phyloP scores from a whole-genome alignment of 176 grass and related monocot species.

The Cenchrus fungigraminus region DNA sequence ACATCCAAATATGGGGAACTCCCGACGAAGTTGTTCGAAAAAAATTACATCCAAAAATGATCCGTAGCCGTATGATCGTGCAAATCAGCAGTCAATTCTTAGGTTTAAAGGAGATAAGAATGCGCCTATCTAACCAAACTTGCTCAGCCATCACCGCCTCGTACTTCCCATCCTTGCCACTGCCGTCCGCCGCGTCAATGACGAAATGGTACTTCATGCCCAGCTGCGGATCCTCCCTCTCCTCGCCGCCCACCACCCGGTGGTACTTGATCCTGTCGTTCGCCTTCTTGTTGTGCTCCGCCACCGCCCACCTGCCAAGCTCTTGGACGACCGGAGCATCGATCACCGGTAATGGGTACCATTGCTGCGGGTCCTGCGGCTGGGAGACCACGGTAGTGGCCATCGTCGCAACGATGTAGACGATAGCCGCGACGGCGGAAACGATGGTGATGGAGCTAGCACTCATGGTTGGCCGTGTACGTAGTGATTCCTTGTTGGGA shows the following conservation, averaged over 20 bases:
- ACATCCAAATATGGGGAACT: too few relatives aligned
- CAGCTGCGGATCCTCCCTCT: conserved; percentile 11
- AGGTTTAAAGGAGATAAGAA: neutral
- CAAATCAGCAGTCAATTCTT: neutral
- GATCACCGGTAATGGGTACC: conserved; percentile 1
- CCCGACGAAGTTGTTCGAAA: too few relatives aligned
- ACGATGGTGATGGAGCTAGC: neutral
- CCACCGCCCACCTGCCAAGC: conserved; percentile 43
- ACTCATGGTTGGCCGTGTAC: neutral
- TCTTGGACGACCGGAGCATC: neutral
- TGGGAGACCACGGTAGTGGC: neutral
- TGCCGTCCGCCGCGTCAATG: neutral
- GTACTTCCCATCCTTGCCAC: conserved; percentile 14
- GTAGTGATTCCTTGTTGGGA: too few relatives aligned
- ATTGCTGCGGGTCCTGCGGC: rapidly evolving
- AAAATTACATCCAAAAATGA: too few relatives aligned
- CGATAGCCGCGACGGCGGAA: neutral
- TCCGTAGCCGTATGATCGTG: too few relatives aligned
- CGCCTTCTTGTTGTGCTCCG: conserved; percentile 29
- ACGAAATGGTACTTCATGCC: conserved; percentile 48
- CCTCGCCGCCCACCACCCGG: conserved; percentile 18
- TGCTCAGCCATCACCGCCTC: neutral
- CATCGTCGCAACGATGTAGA: neutral
- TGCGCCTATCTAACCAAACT: neutral
- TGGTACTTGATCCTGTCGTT: conserved; percentile 30